A percentile compares a stretch with the other conserved stretches of the same genome.
These are phyloP conservation scores for Trametes cubensis DNA, from an alignment of 768 basidiomycete species.

Conservation along the genomic window DNA sequence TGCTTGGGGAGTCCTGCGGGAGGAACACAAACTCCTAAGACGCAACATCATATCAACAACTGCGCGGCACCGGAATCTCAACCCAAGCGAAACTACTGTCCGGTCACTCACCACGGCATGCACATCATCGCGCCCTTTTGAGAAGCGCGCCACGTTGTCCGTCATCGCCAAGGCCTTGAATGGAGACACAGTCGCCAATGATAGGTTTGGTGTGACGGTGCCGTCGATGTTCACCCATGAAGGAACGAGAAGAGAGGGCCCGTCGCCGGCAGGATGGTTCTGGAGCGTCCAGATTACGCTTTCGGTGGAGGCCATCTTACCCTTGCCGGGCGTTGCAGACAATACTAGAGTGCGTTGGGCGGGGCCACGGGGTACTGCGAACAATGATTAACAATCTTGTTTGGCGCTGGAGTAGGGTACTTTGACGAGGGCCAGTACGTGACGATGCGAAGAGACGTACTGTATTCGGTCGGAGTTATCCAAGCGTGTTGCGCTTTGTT, in stretches of 20 bases:
- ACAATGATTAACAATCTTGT: not conserved
- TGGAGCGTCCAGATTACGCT: conserved; percentile 29
- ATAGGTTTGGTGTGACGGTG: not conserved
- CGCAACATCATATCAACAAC: too few relatives aligned
- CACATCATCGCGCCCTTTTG: not conserved
- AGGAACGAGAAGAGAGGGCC: conserved; percentile 9
- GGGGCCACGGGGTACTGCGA: conserved; percentile 7
- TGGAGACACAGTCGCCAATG: not conserved
- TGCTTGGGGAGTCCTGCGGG: too few relatives aligned
- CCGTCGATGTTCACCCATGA: conserved; percentile 30
- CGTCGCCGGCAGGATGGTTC: not conserved
- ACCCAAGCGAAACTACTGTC: too few relatives aligned
- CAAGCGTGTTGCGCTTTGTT: too few relatives aligned
- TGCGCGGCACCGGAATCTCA: too few relatives aligned
- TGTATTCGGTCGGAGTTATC: too few relatives aligned
- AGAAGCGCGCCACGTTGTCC: conserved; percentile 9
- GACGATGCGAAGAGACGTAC: too few relatives aligned
- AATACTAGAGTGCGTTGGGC: conserved; percentile 15
- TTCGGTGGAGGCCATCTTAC: conserved; percentile 17
- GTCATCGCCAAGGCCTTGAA: conserved; percentile 6
- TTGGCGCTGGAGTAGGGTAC: too few relatives aligned
- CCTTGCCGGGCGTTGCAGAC: conserved; percentile 23
- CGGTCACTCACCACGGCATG: conserved; percentile 2
- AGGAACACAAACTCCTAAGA: too few relatives aligned
- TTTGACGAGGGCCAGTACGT: too few relatives aligned